A percentile compares a stretch with the other conserved stretches of the same genome.
Evolutionary conservation across 139 green algal genomes (phyloP).

Genomic region (Chlamydomonas sp.): DNA sequence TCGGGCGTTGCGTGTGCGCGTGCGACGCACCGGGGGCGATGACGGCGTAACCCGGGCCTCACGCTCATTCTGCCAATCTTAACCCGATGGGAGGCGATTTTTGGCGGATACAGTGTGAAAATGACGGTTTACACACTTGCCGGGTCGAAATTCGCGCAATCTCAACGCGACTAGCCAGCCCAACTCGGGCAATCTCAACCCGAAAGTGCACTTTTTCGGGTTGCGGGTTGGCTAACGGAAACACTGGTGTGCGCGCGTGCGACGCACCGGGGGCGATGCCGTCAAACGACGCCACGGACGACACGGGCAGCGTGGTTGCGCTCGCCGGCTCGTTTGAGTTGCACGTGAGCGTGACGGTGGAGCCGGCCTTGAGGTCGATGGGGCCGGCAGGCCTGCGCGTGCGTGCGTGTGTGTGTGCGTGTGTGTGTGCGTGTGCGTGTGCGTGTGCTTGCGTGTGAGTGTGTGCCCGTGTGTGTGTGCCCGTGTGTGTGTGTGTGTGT

Average conservation of each 20-base stretch:
- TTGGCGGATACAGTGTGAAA: too few species aligned
- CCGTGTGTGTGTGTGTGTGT: neutral
- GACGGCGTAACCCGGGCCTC: conserved; percentile 66
- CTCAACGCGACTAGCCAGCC: conserved; percentile 47
- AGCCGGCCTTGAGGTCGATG: conserved; percentile 52
- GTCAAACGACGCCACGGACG: conserved; percentile 35
- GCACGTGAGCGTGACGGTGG: conserved; percentile 54
- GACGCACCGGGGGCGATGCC: conserved; percentile 39
- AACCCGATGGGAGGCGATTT: too few species aligned
- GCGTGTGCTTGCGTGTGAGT: neutral
- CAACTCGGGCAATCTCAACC: too few species aligned
- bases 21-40: conserved; percentile 35
- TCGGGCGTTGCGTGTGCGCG: neutral
- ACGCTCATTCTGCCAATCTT: too few species aligned
- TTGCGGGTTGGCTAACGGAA: too few species aligned
- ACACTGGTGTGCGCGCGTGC: too few species aligned
- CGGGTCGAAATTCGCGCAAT: too few species aligned
- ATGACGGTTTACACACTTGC: too few species aligned
- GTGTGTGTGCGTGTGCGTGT: neutral
- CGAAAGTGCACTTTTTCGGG: too few species aligned
- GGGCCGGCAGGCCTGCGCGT: conserved; percentile 26
- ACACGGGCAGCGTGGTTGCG: conserved; percentile 49
- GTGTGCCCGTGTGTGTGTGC: conserved; percentile 6
- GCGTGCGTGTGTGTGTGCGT: neutral
- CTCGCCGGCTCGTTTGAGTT: conserved; percentile 30